Percentiles rank a stretch among this genome's conserved stretches.
Conservation (phyloP, 2,329 filamentous ascomycete genomes). For the Ramularia collo-cygni region DNA sequence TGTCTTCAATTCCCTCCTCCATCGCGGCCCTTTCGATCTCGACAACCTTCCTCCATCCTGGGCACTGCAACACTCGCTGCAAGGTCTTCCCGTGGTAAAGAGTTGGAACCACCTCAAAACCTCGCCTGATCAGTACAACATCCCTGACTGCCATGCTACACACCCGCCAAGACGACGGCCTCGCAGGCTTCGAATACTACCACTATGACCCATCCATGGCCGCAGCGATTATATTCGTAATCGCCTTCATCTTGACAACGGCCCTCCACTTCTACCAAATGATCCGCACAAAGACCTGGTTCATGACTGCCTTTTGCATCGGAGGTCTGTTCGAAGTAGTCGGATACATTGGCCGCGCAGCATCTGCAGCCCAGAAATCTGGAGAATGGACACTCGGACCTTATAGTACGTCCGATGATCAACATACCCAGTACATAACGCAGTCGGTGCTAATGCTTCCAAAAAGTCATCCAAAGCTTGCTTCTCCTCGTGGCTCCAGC, state of each 20-base stretch:
- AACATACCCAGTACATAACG: too few species aligned
- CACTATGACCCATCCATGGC: constrained; percentile 6
- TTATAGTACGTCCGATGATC: too few species aligned
- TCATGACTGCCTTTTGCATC: constrained; percentile 46
- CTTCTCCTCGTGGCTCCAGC: constrained; percentile 44
- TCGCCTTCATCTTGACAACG: constrained; percentile 27
- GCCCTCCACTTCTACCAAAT: constrained; percentile 35
- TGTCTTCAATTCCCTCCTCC: too few species aligned
- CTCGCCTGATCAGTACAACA: too few species aligned
- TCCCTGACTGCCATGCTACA: not conserved
- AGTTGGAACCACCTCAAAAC: too few species aligned
- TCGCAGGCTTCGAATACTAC: constrained; percentile 9
- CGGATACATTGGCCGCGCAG: constrained; percentile 46
- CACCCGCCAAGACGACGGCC: constrained; percentile 1
- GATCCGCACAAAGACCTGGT: constrained; percentile 40
- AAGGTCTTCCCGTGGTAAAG: too few species aligned
- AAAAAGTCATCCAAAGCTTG: constrained; percentile 39
- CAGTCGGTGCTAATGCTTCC: too few species aligned
- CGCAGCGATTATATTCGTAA: constrained; percentile 24
- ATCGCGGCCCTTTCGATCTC: too few species aligned
- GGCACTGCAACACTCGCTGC: too few species aligned
- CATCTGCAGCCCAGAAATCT: constrained; percentile 35
- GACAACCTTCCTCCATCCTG: too few species aligned
- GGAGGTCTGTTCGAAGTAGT: constrained; percentile 48
- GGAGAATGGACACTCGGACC: constrained; percentile 34